These are phyloP conservation scores for Hypomontagnella monticulosa DNA, from an alignment of 495 filamentous ascomycete species.

Conservation along the genomic window DNA sequence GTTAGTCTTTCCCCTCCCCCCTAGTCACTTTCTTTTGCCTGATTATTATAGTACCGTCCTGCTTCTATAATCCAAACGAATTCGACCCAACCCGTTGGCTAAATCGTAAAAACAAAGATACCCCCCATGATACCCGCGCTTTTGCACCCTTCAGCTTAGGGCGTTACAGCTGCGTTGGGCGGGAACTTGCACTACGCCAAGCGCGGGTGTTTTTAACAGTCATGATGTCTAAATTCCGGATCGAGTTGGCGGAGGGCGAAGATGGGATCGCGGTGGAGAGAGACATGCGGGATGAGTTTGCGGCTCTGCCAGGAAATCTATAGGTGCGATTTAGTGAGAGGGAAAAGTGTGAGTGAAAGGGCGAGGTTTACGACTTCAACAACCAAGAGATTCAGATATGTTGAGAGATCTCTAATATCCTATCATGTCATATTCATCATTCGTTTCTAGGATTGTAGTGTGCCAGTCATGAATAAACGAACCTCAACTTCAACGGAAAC, in stretches of 20 bases:
- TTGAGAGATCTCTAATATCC: no score
- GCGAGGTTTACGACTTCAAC: no score
- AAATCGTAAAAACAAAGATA: conserved; percentile 52
- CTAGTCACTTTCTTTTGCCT: no score
- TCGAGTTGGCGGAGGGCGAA: conserved; percentile 55
- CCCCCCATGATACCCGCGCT: conserved; percentile 52
- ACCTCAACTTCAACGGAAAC: no score
- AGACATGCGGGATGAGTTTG: conserved; percentile 57
- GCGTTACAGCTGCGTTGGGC: conserved; percentile 60
- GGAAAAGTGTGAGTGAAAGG: no score
- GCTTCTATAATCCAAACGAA: conserved; percentile 49
- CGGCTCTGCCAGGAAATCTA: conserved; percentile 25
- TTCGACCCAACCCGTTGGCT: conserved; percentile 69
- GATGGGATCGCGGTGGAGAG: conserved; percentile 47
- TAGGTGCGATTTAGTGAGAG: conserved; percentile 16
- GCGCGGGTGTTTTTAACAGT: conserved; percentile 55
- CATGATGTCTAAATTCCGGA: conserved; percentile 55
- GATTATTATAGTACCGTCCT: no score
- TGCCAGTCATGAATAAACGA: no score
- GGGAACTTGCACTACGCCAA: conserved; percentile 61
- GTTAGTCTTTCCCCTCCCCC: no score
- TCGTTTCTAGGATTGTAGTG: no score
- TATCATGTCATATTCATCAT: no score
- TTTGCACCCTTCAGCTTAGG: conserved; percentile 64
- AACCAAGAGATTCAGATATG: no score